These are phyloP conservation scores for Mycena metata DNA, from an alignment of 768 basidiomycete species.

Conservation along the genomic window DNA sequence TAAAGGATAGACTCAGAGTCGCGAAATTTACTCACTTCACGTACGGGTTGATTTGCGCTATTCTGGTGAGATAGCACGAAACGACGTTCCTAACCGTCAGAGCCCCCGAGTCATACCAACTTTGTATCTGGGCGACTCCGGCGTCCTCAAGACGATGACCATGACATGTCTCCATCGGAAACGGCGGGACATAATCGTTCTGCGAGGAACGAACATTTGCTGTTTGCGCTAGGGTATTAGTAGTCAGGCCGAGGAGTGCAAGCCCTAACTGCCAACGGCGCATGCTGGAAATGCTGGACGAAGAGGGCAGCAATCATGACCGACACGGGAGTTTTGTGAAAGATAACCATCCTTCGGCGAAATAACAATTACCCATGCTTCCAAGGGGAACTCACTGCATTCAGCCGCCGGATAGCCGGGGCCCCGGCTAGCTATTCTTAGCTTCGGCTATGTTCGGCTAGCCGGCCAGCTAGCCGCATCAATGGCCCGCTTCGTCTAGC, in stretches of 20 bases:
- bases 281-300: too few species aligned
- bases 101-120: conserved; percentile 27
- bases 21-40: conserved; percentile 18
- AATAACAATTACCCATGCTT: too few species aligned
- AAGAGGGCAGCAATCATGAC: too few species aligned
- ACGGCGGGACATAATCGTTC: conserved; percentile 33
- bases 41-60: conserved; percentile 31
- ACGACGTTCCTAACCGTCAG: conserved; percentile 34
- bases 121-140: conserved; percentile 31
- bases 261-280: too few species aligned
- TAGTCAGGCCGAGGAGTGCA: neutral
- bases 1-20: neutral
- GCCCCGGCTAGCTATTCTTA: too few species aligned
- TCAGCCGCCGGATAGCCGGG: too few species aligned
- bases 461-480: too few species aligned
- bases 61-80: conserved; percentile 32
- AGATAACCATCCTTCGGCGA: too few species aligned
- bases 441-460: too few species aligned
- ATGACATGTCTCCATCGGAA: conserved; percentile 35
- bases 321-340: too few species aligned
- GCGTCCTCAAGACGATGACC: conserved; percentile 37
- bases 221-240: neutral
- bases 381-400: too few species aligned
- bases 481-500: too few species aligned
- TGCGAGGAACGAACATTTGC: neutral